These are phyloP conservation scores for Rhododendron griersonianum DNA, from an alignment of 148 eudicot genomes.

Conservation along the genomic window DNA sequence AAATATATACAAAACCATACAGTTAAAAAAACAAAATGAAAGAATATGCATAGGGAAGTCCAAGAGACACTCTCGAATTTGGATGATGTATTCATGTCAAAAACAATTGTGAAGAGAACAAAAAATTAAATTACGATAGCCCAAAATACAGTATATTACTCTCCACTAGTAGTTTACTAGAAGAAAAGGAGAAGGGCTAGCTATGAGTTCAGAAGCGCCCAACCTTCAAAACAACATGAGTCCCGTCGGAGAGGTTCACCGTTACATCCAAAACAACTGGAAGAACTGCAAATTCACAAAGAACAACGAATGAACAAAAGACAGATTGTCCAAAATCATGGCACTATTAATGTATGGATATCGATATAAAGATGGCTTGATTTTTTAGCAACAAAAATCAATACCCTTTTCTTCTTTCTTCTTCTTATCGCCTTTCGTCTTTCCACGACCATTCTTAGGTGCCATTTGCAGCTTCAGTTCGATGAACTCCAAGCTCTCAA, in stretches of 20 bases:
- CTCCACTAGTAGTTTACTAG: not conserved
- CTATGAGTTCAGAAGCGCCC: constrained; percentile 4
- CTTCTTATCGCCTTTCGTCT: constrained; percentile 90
- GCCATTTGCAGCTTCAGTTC: constrained; percentile 49
- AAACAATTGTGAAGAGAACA: not conserved
- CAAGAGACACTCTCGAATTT: not conserved
- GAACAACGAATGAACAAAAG: not conserved
- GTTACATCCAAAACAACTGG: constrained; percentile 78
- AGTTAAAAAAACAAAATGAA: not conserved
- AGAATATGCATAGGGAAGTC: not conserved
- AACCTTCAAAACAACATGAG: constrained; percentile 77
- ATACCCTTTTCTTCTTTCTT: constrained; percentile 98
- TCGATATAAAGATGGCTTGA: not conserved
- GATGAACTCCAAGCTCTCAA: not conserved
- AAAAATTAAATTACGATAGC: not conserved
- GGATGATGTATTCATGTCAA: not conserved
- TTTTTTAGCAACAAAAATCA: not conserved
- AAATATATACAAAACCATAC: not conserved
- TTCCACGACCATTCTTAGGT: constrained; percentile 90
- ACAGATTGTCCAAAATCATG: not conserved
- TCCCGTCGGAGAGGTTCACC: constrained; percentile 80
- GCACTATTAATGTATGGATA: not conserved
- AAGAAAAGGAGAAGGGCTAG: not conserved
- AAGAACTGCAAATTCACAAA: constrained; percentile 58
- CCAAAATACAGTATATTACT: not conserved